Base-by-base conservation (phyloP, 2,329 filamentous ascomycete species). In the Aspergillus ochraceoroseus region DNA sequence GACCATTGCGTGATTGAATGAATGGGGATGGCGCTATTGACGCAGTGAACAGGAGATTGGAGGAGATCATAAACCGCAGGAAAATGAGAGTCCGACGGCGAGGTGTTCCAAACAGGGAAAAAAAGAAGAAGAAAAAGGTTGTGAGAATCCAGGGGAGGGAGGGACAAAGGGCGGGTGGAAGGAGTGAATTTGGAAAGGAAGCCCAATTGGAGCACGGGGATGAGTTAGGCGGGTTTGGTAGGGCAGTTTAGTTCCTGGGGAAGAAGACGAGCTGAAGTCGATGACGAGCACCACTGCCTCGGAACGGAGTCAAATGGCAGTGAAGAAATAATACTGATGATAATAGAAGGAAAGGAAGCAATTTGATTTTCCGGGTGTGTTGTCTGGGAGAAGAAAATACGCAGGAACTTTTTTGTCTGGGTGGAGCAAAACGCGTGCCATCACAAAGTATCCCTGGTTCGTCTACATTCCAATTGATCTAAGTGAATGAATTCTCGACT, bases 1-100 rank as follows among this genome's bases (percentile, higher is more conserved):
- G 42, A 56, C 48, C 63, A 66, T 66, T 53, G 45, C 44, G 46
- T 50, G 45, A 42, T 25, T 26, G 35, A 27, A n/a, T 43, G 40
- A 35, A 53, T 22, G 30, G 32, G 14, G 43, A 22, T 11, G 35
- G 22, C 15, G 13, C 15, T 38, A 39, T 41, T 36, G 25, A 41
- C 41, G 20, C 32, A 35, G 44, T 43, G 46, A 48, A 36, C 52
- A 51, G 44, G 47, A 49, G 33, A 27, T 35, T 19, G 34, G 22
- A 31, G 22, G 22, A 17, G 32, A 36, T 38, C 43, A 46, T 48
- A 37, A 31, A 50, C 40, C 36, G 20, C 27, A 7, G 29, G 17
- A 31, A 38, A 13, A 27, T 15, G n/a, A 26, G 23, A 22, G 8
- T 22, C 11, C 32, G 12, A 23, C 28, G 25, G 37, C 29, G 25